Percentiles rank a stretch among this genome's conserved stretches.
Evolutionary conservation across 352 stramenopile species (phyloP).

Genomic region (Phytophthora aleatoria): DNA sequence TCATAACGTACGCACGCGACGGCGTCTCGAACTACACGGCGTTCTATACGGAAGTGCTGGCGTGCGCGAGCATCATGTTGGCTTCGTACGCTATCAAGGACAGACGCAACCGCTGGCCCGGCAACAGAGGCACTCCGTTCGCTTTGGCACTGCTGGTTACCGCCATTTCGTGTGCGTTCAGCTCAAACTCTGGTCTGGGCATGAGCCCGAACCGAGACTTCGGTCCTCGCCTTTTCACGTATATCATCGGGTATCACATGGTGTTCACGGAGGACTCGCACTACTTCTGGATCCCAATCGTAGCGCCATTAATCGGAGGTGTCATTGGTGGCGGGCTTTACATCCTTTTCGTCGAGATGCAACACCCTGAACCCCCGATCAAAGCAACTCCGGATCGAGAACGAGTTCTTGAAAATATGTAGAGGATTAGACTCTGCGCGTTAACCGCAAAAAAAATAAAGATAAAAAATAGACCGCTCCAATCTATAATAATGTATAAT

Average conservation of each 20-base stretch:
- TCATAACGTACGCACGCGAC: conserved; percentile 31
- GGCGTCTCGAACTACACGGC: conserved; percentile 32
- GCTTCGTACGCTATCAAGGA: conserved; percentile 37
- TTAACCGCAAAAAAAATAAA: too few relatives aligned
- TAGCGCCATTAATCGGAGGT: conserved; percentile 44
- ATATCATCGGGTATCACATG: conserved; percentile 35
- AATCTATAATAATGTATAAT: too few relatives aligned
- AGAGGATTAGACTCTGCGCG: neutral
- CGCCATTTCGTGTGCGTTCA: conserved; percentile 47
- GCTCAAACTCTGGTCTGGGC: conserved; percentile 45
- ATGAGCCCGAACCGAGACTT: conserved; percentile 62
- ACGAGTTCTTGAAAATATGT: conserved; percentile 12
- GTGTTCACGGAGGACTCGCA: conserved; percentile 49
- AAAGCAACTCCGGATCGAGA: conserved; percentile 10
- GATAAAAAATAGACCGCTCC: too few relatives aligned
- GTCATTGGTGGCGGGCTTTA: conserved; percentile 42
- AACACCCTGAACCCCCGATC: conserved; percentile 40
- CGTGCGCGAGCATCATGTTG: conserved; percentile 34
- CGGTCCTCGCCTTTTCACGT: conserved; percentile 42
- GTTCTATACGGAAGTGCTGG: conserved; percentile 40
- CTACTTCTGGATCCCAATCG: conserved; percentile 55
- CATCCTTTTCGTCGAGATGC: conserved; percentile 52
- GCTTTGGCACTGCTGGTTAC: conserved; percentile 40
- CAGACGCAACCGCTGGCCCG: conserved; percentile 23
- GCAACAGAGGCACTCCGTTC: conserved; percentile 33